These are phyloP conservation scores for Telfairia occidentalis DNA, from an alignment of 331 rosid species.

Conservation along the genomic window DNA sequence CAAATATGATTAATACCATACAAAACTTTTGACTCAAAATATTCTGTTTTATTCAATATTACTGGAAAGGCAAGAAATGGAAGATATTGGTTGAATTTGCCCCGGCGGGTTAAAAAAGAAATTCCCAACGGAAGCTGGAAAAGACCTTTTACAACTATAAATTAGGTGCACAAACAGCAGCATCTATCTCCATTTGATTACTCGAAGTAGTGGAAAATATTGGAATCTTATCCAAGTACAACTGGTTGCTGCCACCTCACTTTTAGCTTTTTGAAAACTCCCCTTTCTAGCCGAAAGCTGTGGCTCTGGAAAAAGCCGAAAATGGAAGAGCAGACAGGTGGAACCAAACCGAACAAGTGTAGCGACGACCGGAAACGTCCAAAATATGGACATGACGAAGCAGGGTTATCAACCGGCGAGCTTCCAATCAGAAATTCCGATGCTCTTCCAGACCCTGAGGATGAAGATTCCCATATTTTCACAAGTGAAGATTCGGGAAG, in stretches of 20 bases:
- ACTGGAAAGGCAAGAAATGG: not conserved
- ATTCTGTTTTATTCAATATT: not conserved
- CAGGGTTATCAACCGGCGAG: not conserved
- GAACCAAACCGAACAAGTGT: constrained; percentile 6
- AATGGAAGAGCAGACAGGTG: constrained; percentile 1
- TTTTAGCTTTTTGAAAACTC: not conserved
- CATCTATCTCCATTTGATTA: not conserved
- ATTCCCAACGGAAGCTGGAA: not conserved
- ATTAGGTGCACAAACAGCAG: not conserved
- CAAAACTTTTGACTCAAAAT: not conserved
- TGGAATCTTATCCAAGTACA: constrained; percentile 4
- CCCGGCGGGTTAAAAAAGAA: not conserved
- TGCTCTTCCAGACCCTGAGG: not conserved
- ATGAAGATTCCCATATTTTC: constrained; percentile 5
- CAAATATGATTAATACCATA: not conserved
- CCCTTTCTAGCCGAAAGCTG: not conserved
- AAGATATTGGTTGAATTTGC: not conserved
- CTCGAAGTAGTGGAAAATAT: not conserved
- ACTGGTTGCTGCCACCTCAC: not conserved
- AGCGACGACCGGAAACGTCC: not conserved
- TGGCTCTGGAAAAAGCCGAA: not conserved
- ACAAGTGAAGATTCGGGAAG: not conserved
- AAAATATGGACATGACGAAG: not conserved
- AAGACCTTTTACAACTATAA: not conserved
- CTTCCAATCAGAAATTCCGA: not conserved